A percentile compares a stretch with the other conserved stretches of the same genome.
These are phyloP conservation scores for Clathrospora elynae DNA, from an alignment of 2,329 filamentous ascomycete genomes.

Conservation along the genomic window DNA sequence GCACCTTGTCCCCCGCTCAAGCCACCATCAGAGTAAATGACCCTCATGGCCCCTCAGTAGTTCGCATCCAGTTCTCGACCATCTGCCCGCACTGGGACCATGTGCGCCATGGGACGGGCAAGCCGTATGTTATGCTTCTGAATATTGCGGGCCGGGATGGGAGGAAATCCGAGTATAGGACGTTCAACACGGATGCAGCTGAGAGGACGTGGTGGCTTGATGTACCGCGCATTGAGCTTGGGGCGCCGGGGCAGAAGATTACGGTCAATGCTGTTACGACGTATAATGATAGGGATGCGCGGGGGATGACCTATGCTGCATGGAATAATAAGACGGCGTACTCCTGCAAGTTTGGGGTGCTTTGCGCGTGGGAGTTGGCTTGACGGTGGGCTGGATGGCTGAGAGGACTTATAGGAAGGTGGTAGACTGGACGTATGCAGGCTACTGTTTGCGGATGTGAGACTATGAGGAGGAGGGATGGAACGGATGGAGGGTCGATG, in stretches of 20 bases:
- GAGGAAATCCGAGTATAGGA: constrained; percentile 68
- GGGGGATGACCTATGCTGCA: constrained; percentile 55
- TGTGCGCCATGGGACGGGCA: constrained; percentile 68
- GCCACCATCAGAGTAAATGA: constrained; percentile 67
- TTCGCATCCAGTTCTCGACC: constrained; percentile 81
- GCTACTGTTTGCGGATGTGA: too few relatives aligned
- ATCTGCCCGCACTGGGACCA: constrained; percentile 82
- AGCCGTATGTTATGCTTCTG: constrained; percentile 71
- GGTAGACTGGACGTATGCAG: too few relatives aligned
- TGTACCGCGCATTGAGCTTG: constrained; percentile 60
- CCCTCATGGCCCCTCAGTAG: constrained; percentile 45
- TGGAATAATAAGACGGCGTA: constrained; percentile 47
- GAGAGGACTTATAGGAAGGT: too few relatives aligned
- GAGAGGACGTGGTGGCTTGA: constrained; percentile 83
- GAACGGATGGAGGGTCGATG: constrained; percentile 4
- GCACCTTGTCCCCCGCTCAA: constrained; percentile 65
- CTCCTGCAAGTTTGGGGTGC: constrained; percentile 52
- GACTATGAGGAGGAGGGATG: too few relatives aligned
- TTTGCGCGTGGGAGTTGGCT: constrained; percentile 62
- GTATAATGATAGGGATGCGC: constrained; percentile 57
- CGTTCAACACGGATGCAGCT: constrained; percentile 73
- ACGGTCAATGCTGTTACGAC: constrained; percentile 66
- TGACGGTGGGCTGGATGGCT: constrained; percentile 19
- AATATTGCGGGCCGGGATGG: constrained; percentile 67
- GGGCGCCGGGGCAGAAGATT: constrained; percentile 61